These are phyloP conservation scores for Tetracentron sinense DNA, from an alignment of 164 flowering plant species.

Conservation along the genomic window DNA sequence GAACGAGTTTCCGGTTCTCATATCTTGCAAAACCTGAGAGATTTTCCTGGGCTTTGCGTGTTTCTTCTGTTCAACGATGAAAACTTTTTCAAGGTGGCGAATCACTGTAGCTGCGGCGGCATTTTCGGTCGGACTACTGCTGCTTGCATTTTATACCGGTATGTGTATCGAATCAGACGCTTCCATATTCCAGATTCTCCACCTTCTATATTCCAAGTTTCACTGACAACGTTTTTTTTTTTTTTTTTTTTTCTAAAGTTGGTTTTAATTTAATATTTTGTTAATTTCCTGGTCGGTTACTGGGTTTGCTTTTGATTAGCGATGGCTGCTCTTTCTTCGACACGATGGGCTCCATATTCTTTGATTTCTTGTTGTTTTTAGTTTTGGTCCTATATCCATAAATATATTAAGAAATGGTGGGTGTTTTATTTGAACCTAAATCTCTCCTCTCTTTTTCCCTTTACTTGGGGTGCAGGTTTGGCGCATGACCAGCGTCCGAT, in stretches of 20 bases:
- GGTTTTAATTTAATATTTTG: not conserved
- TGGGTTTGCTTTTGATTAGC: too few species aligned
- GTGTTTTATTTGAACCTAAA: too few species aligned
- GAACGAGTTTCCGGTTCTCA: too few species aligned
- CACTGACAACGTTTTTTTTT: not conserved
- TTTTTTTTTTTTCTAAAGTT: too few species aligned
- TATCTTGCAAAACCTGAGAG: not conserved
- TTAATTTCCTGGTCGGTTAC: too few species aligned
- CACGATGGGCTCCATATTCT: not conserved
- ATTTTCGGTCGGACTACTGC: constrained; percentile 5
- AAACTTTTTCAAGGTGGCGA: constrained; percentile 11
- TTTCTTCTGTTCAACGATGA: constrained; percentile 1
- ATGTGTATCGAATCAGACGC: constrained; percentile 5
- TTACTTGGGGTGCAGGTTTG: constrained; percentile 7
- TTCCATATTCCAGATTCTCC: not conserved
- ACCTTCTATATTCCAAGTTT: too few species aligned
- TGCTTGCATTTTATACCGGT: constrained; percentile 14
- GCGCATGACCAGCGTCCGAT: not conserved
- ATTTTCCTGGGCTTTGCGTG: not conserved
- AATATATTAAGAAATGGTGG: too few species aligned
- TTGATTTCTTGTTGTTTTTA: not conserved
- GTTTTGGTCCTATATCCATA: too few species aligned
- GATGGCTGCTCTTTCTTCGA: constrained; percentile 10
- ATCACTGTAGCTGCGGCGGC: constrained; percentile 7
- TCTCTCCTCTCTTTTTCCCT: not conserved